Conservation (phyloP, 371 early-diverging fungal species). For the Cladochytrium tenue region DNA sequence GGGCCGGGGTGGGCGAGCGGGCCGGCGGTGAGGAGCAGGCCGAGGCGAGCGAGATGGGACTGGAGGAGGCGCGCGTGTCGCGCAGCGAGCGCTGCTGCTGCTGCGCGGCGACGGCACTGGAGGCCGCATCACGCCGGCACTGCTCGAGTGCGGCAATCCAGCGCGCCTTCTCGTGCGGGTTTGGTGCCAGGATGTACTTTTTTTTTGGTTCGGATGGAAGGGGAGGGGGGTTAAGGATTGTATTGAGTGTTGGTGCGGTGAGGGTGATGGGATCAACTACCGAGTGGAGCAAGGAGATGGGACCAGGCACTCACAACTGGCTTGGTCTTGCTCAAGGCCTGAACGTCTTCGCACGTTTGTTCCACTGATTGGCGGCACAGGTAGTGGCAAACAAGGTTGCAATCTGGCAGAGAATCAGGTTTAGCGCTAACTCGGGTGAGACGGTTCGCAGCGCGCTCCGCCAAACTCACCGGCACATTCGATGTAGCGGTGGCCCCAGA, state of each 20-base stretch:
- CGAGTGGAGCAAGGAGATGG: conserved; percentile 3
- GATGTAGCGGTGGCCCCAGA: conserved; percentile 43
- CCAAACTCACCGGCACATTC: conserved; percentile 43
- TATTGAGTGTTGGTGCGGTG: too few species aligned
- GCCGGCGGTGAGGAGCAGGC: too few species aligned
- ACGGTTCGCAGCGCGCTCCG: not conserved
- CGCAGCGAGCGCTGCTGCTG: too few species aligned
- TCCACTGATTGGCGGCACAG: conserved; percentile 36
- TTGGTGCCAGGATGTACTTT: conserved; percentile 52
- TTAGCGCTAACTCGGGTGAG: not conserved
- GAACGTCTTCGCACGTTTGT: conserved; percentile 36
- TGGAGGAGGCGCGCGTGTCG: too few species aligned
- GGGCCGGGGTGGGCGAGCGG: too few species aligned
- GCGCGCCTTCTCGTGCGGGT: conserved; percentile 28
- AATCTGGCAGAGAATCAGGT: conserved; percentile 23
- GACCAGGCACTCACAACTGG: conserved; percentile 33
- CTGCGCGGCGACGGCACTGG: too few species aligned
- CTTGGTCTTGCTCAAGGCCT: conserved; percentile 25
- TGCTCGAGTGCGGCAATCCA: conserved; percentile 47
- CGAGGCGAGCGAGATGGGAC: too few species aligned
- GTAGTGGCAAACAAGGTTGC: conserved; percentile 47
- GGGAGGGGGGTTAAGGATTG: not conserved
- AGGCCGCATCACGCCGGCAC: conserved; percentile 37
- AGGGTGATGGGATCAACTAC: too few species aligned
- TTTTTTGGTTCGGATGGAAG: not conserved